A percentile compares a stretch with the other conserved stretches of the same genome.
These are phyloP conservation scores for Metschnikowia amazonensis DNA, from an alignment of 805 yeast species.

Conservation along the genomic window DNA sequence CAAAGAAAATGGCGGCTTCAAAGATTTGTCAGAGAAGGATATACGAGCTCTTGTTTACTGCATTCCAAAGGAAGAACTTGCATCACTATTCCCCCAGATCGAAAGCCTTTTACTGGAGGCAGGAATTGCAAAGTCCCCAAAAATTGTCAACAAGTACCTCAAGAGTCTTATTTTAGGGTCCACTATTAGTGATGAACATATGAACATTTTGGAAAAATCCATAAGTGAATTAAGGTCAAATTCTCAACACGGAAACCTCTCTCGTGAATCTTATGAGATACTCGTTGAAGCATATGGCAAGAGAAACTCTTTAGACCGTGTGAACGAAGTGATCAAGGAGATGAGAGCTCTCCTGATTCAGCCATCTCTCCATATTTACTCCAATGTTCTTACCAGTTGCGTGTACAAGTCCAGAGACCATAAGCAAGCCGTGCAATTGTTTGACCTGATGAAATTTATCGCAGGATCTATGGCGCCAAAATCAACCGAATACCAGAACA, in stretches of 20 bases:
- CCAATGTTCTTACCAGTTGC: conserved; percentile 59
- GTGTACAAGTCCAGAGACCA: conserved; percentile 48
- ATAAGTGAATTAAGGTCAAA: conserved; percentile 23
- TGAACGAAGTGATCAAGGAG: conserved; percentile 34
- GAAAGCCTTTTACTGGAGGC: conserved; percentile 33
- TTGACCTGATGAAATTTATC: conserved; percentile 82
- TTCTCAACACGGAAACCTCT: conserved; percentile 25
- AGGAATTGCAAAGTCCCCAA: conserved; percentile 25
- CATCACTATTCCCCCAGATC: conserved; percentile 25
- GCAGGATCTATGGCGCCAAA: conserved; percentile 67
- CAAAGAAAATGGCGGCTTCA: conserved; percentile 33
- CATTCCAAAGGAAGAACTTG: conserved; percentile 41
- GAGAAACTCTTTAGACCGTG: conserved; percentile 30
- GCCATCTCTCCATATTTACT: conserved; percentile 46
- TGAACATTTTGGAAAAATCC: conserved; percentile 31
- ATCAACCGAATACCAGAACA: conserved; percentile 60
- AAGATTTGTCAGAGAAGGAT: conserved; percentile 28
- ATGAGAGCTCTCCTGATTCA: conserved; percentile 36
- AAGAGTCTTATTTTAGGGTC: conserved; percentile 28
- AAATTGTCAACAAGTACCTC: conserved; percentile 37
- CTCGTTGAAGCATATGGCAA: conserved; percentile 47
- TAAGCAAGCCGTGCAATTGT: conserved; percentile 64
- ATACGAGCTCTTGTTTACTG: conserved; percentile 32
- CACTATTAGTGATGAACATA: conserved; percentile 18
- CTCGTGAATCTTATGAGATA: conserved; percentile 41